These are phyloP conservation scores for Novymonas esmeraldas DNA, from an alignment of 208 protist genomes.

Conservation along the genomic window DNA sequence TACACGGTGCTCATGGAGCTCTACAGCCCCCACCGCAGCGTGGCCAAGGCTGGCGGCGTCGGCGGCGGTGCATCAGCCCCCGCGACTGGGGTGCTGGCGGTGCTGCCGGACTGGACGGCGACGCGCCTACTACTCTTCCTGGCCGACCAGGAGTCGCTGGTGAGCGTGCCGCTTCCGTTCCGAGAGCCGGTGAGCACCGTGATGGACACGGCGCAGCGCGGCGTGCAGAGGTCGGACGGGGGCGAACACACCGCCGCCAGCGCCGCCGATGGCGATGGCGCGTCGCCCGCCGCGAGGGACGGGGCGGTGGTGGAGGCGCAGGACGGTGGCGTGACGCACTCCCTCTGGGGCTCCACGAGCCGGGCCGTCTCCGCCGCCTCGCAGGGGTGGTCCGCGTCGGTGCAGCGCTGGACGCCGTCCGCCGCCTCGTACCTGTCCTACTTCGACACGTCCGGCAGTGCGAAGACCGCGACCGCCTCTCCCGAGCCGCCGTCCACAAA, in stretches of 20 bases:
- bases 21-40: conserved; percentile 11
- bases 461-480: neutral
- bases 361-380: neutral
- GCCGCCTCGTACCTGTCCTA: neutral
- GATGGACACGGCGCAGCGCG: conserved; percentile 2
- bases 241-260: neutral
- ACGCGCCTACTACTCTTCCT: conserved; percentile 46
- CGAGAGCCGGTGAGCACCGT: conserved; percentile 2
- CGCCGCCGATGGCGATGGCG: neutral
- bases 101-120: conserved; percentile 28
- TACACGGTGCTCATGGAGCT: conserved; percentile 38
- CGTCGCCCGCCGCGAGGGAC: neutral
- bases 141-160: conserved; percentile 31
- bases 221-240: neutral
- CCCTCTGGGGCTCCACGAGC: conserved; percentile 8
- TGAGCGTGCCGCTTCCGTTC: conserved; percentile 52
- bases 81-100: conserved; percentile 8
- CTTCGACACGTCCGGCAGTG: neutral
- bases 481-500: neutral
- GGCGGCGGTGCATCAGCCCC: neutral
- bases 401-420: conserved; percentile 11
- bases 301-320: neutral
- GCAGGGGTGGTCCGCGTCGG: conserved; percentile 14
- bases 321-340: neutral
- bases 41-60: neutral